Base-by-base conservation (phyloP, 441 rosid species). In the Lepidium campestre region DNA sequence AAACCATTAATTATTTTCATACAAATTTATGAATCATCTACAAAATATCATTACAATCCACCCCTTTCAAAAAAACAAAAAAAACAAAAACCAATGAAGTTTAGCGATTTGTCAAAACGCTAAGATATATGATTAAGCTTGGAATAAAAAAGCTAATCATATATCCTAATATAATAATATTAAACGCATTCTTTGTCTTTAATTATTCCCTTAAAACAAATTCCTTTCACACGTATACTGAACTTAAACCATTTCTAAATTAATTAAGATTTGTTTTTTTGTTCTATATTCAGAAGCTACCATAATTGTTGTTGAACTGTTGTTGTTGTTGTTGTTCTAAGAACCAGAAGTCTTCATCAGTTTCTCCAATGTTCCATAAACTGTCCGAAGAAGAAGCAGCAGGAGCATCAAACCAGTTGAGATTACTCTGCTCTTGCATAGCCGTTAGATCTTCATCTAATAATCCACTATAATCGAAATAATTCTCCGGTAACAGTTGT, bases 311-410 rank as follows among this genome's bases (percentile, higher is more conserved):
- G 57, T 68, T 69, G 79, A 79, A 35, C 34, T 73, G 65, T 53
- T 81, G 84, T 65, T 73, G 65, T 53, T 81, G 84, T 65, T 90
- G 86, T 68, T 79, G 82, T 66, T 81, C 82, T 46, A 73, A 67
- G 70, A 77, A 80, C 86, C 79, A 88, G 19, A 83, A 57, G 61
- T 91, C 89, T 50, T 84, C 97, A 57, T 71, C 77, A 48, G 35
- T 72, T 65, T 58, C 77, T 20, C 50, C 77, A 62, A 74, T 49
- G 67, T 82, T 82, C 89, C 89, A 91, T 54, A 87, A 65, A 72
- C 71, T 83, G 85, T 90, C 90, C 7, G 86, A 74, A 49, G 65
- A 62, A 37, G 77, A 67, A 53, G 65, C 23, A 62, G 20, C 65
- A 22, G 79, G 74, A 62, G 79, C 76, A 63, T 83, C 86, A 65